A percentile compares a stretch with the other conserved stretches of the same genome.
phyloP scores from a whole-genome alignment of 1,139 yeast genomes.

The Dujonia santamariae region DNA sequence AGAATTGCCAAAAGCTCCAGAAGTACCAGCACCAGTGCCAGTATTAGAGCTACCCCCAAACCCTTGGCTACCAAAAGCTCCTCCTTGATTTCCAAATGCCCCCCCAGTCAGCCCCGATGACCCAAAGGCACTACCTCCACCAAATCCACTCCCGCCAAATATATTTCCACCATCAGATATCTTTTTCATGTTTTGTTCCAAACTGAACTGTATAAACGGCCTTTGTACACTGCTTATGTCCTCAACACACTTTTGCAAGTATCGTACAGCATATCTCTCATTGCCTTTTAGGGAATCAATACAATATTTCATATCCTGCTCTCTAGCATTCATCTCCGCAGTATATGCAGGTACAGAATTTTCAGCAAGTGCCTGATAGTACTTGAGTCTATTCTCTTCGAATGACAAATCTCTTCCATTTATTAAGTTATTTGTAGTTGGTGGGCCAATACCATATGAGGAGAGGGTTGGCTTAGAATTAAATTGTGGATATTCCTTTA shows the following conservation, averaged over 20 bases:
- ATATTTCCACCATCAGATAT: slow-evolving; percentile 12
- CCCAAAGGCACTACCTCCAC: slow-evolving; percentile 7
- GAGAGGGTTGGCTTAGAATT: slow-evolving; percentile 20
- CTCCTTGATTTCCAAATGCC: slow-evolving; percentile 1
- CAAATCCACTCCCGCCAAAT: slow-evolving; percentile 11
- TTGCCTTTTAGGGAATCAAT: slow-evolving; percentile 34
- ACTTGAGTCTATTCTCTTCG: slow-evolving; percentile 54
- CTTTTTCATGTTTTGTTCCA: slow-evolving; percentile 21
- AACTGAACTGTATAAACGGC: slow-evolving; percentile 38
- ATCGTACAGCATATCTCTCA: slow-evolving; percentile 53
- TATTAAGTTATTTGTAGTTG: slow-evolving; percentile 36
- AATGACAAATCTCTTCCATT: slow-evolving; percentile 53
- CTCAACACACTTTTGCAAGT: slow-evolving; percentile 48
- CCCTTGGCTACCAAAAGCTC: slow-evolving; percentile 3
- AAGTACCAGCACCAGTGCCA: slow-evolving; percentile 8
- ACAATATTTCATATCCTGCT: slow-evolving; percentile 47
- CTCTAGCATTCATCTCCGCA: slow-evolving; percentile 36
- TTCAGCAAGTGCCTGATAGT: slow-evolving; percentile 36
- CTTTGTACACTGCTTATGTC: slow-evolving; percentile 23
- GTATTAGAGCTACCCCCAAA: slow-evolving; percentile 9
- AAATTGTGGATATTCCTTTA: slow-evolving; percentile 13
- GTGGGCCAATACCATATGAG: slow-evolving; percentile 24
- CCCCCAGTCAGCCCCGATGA: too few relatives aligned
- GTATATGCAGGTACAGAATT: slow-evolving; percentile 38
- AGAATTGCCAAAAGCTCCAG: slow-evolving; percentile 9